phyloP scores from a whole-genome alignment of 371 early-diverging fungal genomes.

The Mucor lusitanicus region DNA sequence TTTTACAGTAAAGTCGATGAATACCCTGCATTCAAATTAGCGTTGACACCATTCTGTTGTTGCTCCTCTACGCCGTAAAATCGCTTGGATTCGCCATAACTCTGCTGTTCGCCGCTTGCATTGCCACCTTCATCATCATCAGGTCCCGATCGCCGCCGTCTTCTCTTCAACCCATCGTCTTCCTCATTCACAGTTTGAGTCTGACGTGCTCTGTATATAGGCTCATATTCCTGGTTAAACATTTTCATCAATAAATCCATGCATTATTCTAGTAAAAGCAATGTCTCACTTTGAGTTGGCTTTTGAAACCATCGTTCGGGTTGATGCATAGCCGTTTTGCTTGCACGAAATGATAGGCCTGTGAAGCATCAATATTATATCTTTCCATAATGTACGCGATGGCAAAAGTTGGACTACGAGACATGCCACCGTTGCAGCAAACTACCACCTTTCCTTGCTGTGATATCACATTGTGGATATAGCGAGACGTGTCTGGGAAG shows the following conservation, averaged over 20 bases:
- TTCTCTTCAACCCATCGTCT: constrained; percentile 45
- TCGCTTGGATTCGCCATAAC: constrained; percentile 15
- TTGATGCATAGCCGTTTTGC: constrained; percentile 83
- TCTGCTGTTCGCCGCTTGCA: neutral
- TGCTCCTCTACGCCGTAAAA: constrained; percentile 10
- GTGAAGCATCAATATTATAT: constrained; percentile 62
- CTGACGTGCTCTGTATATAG: constrained; percentile 70
- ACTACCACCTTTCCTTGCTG: constrained; percentile 70
- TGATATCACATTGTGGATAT: constrained; percentile 56
- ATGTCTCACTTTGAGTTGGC: constrained; percentile 69
- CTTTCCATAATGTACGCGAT: constrained; percentile 87
- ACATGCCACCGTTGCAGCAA: constrained; percentile 87
- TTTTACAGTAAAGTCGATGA: constrained; percentile 15
- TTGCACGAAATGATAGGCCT: constrained; percentile 83
- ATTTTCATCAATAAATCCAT: neutral
- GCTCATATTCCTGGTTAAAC: constrained; percentile 71
- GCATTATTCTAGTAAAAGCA: neutral
- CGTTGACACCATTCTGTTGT: constrained; percentile 10
- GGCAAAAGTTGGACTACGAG: constrained; percentile 84
- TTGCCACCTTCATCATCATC: constrained; percentile 47
- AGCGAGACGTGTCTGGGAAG: constrained; percentile 64
- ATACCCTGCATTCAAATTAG: constrained; percentile 20
- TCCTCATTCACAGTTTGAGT: constrained; percentile 4
- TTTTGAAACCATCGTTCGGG: constrained; percentile 80
- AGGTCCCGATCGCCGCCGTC: constrained; percentile 56